These are phyloP conservation scores for Santalum album DNA, from an alignment of 164 flowering plant species.

Conservation along the genomic window DNA sequence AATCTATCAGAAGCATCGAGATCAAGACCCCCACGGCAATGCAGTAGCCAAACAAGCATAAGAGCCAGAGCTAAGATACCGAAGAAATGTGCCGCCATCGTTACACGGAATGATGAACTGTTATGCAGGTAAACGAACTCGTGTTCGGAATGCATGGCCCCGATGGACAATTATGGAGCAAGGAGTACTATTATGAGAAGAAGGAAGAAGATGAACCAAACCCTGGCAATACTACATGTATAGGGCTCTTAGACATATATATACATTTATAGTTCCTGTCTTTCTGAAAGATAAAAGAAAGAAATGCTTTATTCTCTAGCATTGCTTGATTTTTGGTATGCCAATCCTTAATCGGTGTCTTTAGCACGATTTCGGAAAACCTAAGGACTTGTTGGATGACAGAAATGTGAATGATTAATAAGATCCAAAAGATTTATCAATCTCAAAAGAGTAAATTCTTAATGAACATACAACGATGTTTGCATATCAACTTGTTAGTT, in stretches of 20 bases:
- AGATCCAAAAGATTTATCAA: too few species aligned
- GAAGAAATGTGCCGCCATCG: conserved; percentile 42
- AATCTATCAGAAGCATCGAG: conserved; percentile 23
- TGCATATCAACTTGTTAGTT: too few species aligned
- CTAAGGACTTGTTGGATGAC: too few species aligned
- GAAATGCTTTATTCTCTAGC: not conserved
- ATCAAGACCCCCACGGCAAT: conserved; percentile 34
- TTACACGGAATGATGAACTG: not conserved
- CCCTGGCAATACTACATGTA: not conserved
- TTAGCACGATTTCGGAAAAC: too few species aligned
- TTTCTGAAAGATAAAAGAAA: not conserved
- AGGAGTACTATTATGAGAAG: not conserved
- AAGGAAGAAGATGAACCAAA: not conserved
- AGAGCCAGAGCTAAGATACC: conserved; percentile 34
- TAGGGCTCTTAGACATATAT: too few species aligned
- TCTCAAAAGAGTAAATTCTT: too few species aligned
- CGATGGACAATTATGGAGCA: too few species aligned
- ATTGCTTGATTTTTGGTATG: conserved; percentile 20
- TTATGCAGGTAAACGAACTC: not conserved
- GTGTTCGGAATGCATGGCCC: not conserved
- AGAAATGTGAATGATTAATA: too few species aligned
- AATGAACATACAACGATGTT: too few species aligned
- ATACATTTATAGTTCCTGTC: too few species aligned
- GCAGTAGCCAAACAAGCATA: conserved; percentile 48
- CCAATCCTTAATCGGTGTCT: too few species aligned